Base-by-base conservation (phyloP, 2,329 filamentous ascomycete species). In the Didymella exigua region DNA sequence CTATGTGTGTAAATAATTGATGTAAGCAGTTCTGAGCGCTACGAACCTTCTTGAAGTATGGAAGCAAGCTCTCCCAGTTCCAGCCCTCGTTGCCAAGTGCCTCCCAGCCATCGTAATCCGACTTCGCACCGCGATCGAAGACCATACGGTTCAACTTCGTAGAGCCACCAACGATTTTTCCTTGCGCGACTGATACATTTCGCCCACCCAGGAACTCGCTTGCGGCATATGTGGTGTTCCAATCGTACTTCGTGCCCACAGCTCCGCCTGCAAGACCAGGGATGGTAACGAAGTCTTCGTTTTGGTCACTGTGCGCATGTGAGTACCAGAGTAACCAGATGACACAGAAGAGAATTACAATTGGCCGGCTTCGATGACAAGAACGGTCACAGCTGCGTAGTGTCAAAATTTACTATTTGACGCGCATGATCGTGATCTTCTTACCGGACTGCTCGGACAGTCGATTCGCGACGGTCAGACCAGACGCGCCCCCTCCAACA, bases 101-200 rank as follows among this genome's bases (percentile, higher is more conserved):
- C 43, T 67, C 65, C 67, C 68, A 71, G 10, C 52, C 63, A 62
- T 73, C 66, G 31, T 71, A 74, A 26, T 75, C 72, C 8, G 66
- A 61, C 33, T 58, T 63, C 4, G 59, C 44, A 8, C 60, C 68
- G 18, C 70, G 68, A 38, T 71, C 67, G 43, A 68, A 68, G 2
- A 66, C 65, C 59, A 73, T 64, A 18, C 76, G 71, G 51, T 81
- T 81, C n/a, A 81, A 43, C 47, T 66, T 66, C 4, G 64, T 65
- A 10, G 61, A 63, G 21, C 66, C 66, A n/a, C 66, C 66, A 21
- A 67, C 64, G 10, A 65, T 23, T 40, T 58, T 68, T 13, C 66
- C 66, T 23, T 59, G 54, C 10, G 61, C 49, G 14, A 67, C 52
- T 1, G 58, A 19, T 18, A 61, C 37, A 19, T 37, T 46, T 4